These are phyloP conservation scores for Cytospora piceae DNA, from an alignment of 2,329 filamentous ascomycete genomes.

Conservation along the genomic window DNA sequence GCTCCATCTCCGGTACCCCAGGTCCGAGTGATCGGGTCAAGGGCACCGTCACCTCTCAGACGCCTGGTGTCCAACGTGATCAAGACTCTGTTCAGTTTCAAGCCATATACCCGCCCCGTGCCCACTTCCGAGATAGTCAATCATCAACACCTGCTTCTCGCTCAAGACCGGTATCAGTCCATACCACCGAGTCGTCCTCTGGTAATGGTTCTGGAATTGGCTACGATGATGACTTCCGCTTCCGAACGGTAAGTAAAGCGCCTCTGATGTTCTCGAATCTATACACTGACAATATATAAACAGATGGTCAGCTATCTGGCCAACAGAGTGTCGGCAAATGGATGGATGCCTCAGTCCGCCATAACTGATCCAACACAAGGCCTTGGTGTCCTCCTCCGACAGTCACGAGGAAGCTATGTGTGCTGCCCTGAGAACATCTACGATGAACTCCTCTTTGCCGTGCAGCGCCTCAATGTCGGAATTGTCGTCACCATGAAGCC, in stretches of 20 bases:
- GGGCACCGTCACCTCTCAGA: background rate
- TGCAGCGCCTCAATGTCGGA: slow-evolving; percentile 49
- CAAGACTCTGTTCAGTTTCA: slow-evolving; percentile 10
- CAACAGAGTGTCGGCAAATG: slow-evolving; percentile 37
- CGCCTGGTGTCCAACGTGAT: slow-evolving; percentile 4
- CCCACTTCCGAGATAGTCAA: slow-evolving; percentile 18
- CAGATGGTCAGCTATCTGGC: slow-evolving; percentile 42
- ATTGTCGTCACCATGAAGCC: slow-evolving; percentile 55
- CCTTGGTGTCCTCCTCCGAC: slow-evolving; percentile 44
- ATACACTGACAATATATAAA: background rate
- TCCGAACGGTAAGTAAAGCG: slow-evolving; percentile 37
- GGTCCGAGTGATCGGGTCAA: slow-evolving; percentile 6
- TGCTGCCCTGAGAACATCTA: slow-evolving; percentile 45
- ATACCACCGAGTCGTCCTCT: slow-evolving; percentile 23
- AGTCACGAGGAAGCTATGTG: slow-evolving; percentile 46
- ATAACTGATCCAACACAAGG: slow-evolving; percentile 34
- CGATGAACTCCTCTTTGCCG: slow-evolving; percentile 45
- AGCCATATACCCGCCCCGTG: slow-evolving; percentile 12
- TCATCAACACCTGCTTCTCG: slow-evolving; percentile 15
- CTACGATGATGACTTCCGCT: slow-evolving; percentile 40
- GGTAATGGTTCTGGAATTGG: slow-evolving; percentile 19
- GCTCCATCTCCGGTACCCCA: slow-evolving; percentile 5
- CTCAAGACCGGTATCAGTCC: slow-evolving; percentile 25
- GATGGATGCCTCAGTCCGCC: slow-evolving; percentile 37
- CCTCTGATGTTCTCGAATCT: background rate